Conservation (phyloP, 345 rosid genomes). For the Bruguiera parviflora region DNA sequence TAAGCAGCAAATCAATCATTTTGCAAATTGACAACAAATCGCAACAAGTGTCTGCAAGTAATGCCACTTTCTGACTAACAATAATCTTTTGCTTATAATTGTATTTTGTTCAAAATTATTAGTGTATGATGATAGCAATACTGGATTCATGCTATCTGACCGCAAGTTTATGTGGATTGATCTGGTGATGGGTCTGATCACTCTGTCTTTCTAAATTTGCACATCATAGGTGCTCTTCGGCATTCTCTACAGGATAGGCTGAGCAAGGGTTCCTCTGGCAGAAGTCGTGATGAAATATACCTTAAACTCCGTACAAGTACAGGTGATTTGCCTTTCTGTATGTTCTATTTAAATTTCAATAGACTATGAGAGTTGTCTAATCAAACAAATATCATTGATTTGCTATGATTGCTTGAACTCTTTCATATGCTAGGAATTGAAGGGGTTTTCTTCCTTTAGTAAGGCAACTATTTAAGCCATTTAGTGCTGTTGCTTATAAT, state of each 20-base stretch:
- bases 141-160: neutral
- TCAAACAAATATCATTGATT: no score
- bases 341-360: neutral
- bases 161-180: neutral
- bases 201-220: conserved; percentile 20
- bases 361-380: no score
- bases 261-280: conserved; percentile 81
- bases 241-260: conserved; percentile 88
- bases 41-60: conserved; percentile 96
- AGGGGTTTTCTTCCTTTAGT: no score
- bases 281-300: conserved; percentile 82
- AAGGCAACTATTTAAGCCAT: no score
- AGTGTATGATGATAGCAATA: neutral
- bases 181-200: conserved; percentile 24
- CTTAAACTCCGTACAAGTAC: conserved; percentile 89
- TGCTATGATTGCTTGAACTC: no score
- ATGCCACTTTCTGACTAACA: conserved; percentile 21
- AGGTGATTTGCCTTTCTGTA: conserved; percentile 34
- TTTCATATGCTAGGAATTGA: no score
- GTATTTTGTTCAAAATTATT: conserved; percentile 2
- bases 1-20: conserved; percentile 70
- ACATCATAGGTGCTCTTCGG: conserved; percentile 69
- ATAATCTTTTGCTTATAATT: neutral
- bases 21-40: conserved; percentile 85
- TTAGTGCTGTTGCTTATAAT: neutral